These are phyloP conservation scores for Monilinia polystroma DNA, from an alignment of 2,329 filamentous ascomycete genomes.

Conservation along the genomic window DNA sequence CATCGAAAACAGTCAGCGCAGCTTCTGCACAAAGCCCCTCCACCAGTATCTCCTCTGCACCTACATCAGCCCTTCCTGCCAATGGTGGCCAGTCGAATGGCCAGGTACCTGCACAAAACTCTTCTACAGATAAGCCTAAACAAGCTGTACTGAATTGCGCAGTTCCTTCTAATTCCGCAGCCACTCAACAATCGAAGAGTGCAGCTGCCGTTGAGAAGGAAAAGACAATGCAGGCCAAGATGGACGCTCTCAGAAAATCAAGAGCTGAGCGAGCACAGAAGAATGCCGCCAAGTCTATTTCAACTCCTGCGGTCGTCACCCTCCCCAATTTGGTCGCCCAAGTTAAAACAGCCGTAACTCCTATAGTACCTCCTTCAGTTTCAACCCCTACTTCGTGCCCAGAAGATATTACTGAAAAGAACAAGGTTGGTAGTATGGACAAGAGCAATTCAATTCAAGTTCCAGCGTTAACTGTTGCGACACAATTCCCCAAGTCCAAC, in stretches of 20 bases:
- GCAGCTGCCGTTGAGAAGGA: constrained; percentile 65
- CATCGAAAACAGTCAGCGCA: constrained; percentile 27
- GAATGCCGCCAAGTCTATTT: constrained; percentile 40
- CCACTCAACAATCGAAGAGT: constrained; percentile 27
- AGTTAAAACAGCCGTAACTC: constrained; percentile 6
- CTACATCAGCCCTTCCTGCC: not conserved
- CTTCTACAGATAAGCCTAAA: not conserved
- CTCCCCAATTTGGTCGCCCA: constrained; percentile 13
- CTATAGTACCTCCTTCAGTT: not conserved
- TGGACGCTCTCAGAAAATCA: constrained; percentile 69
- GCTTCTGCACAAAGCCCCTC: constrained; percentile 12
- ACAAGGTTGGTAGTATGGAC: constrained; percentile 2
- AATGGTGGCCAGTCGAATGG: constrained; percentile 4
- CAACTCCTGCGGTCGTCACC: constrained; percentile 17
- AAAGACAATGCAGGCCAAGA: constrained; percentile 69
- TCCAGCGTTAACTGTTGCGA: constrained; percentile 2
- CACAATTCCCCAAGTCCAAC: constrained; percentile 11
- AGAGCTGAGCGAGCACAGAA: constrained; percentile 47
- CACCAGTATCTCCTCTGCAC: constrained; percentile 9
- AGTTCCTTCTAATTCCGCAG: not conserved
- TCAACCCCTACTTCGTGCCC: constrained; percentile 12
- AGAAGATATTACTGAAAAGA: not conserved
- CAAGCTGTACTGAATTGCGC: constrained; percentile 5
- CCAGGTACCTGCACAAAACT: not conserved
- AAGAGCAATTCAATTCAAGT: constrained; percentile 6